Base-by-base conservation (phyloP, 2,329 filamentous ascomycete genomes). In the Paraconiothyrium brasiliense region DNA sequence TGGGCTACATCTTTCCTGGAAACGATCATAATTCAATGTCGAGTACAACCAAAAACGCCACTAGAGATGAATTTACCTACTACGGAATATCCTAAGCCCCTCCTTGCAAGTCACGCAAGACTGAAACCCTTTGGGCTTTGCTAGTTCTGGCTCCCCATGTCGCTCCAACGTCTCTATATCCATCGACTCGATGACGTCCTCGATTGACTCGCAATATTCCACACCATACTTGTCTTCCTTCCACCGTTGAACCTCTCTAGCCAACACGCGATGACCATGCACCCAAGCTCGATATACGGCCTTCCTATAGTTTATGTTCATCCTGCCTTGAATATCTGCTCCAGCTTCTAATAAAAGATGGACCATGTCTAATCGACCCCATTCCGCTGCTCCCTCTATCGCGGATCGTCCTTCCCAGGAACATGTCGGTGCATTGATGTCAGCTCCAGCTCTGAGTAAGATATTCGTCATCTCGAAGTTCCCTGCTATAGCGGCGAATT, bases 351-450 rank as follows among this genome's bases (percentile, higher is more conserved):
- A 55, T 14, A 77, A 67, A 46, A 72, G 54, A 24, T 71, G 63
- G 11, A 73, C 44, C 64, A 71, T 71, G 47, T 76, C 73, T 16
- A 76, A 65, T 6, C 69, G 67, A 34, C 72, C 74, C 16, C 67
- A 47, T 48, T 76, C 73, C 24, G 74, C 70, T 5, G 74, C 71
- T 6, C 69, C 74, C 51, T 72, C 64, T 9, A 76, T 55, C 3
- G 74, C 70, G 1, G 74, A 72, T 27, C 71, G 57, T 27, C 73
- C 73, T 4, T 71, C 58, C 1, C 41, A 11, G 2, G 20, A 16
- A 30, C 67, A 67, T 35, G 51, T 48, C 3, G 51, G 37, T 22
- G 56, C 50, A 30, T 51, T 41, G 24, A 61, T 50, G 13, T 20
- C 30, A 22, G 59, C 54, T 13, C 49, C 54, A 8, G 44, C 35